Evolutionary conservation across 805 yeast species (phyloP).

Genomic region (Suhomyces tanzawaensis): DNA sequence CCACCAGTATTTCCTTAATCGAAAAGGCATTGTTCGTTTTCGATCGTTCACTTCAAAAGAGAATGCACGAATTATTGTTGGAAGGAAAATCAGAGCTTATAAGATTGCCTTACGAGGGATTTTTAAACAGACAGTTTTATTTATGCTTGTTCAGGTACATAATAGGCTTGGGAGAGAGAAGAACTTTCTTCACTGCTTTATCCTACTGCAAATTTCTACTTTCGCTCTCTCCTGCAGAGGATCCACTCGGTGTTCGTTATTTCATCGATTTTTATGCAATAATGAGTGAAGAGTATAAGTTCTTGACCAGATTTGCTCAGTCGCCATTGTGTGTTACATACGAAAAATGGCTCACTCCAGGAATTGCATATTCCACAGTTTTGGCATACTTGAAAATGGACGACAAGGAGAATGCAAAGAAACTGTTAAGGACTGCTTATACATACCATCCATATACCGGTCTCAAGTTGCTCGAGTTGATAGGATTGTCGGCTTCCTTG

Average conservation of each 20-base stretch:
- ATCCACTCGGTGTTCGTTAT: constrained; percentile 80
- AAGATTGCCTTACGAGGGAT: constrained; percentile 73
- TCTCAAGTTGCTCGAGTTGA: constrained; percentile 43
- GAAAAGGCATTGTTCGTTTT: constrained; percentile 78
- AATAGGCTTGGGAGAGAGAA: constrained; percentile 66
- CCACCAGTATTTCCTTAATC: constrained; percentile 68
- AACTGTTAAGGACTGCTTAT: constrained; percentile 50
- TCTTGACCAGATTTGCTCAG: constrained; percentile 53
- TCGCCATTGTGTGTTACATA: constrained; percentile 59
- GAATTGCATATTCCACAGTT: constrained; percentile 63
- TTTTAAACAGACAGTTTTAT: constrained; percentile 75
- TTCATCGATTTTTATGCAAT: constrained; percentile 79
- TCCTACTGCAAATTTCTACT: constrained; percentile 69
- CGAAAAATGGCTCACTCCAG: constrained; percentile 68
- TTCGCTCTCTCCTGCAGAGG: constrained; percentile 71
- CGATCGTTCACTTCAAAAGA: constrained; percentile 66
- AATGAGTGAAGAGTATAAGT: constrained; percentile 60
- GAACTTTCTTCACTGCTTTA: constrained; percentile 75
- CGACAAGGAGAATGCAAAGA: constrained; percentile 44
- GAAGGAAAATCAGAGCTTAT: constrained; percentile 55
- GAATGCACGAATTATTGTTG: constrained; percentile 44
- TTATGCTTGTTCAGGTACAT: constrained; percentile 72
- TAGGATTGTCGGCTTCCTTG: constrained; percentile 38
- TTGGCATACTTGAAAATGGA: constrained; percentile 55
- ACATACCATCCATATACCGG: constrained; percentile 58